Evolutionary conservation across 2,329 filamentous ascomycete genomes (phyloP).

Genomic region (Stachybotrys echinatus): DNA sequence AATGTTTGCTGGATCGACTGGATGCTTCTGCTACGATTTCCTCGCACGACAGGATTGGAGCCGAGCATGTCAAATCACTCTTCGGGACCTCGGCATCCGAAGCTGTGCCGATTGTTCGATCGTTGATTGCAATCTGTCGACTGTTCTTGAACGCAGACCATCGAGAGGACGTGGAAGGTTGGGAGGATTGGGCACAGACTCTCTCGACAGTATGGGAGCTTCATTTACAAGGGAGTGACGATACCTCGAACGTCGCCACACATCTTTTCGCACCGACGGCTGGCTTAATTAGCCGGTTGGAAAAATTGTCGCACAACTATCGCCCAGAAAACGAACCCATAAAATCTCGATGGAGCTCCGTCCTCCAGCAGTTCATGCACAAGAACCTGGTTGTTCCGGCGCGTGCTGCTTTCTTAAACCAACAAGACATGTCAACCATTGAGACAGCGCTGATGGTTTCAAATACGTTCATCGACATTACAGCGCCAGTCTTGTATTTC

Average conservation of each 20-base stretch:
- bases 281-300: conserved; percentile 34
- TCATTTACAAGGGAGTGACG: conserved; percentile 43
- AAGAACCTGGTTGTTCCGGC: conserved; percentile 47
- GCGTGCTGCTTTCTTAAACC: conserved; percentile 39
- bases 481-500: conserved; percentile 39
- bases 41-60: conserved; percentile 44
- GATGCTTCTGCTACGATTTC: conserved; percentile 25
- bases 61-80: conserved; percentile 52
- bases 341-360: conserved; percentile 33
- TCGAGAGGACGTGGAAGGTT: conserved; percentile 26
- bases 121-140: conserved; percentile 40
- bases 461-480: conserved; percentile 24
- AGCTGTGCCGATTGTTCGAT: conserved; percentile 37
- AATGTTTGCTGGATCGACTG: conserved; percentile 40
- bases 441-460: conserved; percentile 34
- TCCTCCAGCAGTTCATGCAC: conserved; percentile 43
- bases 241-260: conserved; percentile 42
- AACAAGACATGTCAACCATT: conserved; percentile 34
- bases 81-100: conserved; percentile 47
- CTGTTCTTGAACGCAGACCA: conserved; percentile 26
- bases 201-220: conserved; percentile 46
- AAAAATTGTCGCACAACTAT: conserved; percentile 15
- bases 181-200: conserved; percentile 42
- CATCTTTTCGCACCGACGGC: conserved; percentile 35
- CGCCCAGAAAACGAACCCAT: conserved; percentile 11